Evolutionary conservation across 169 alveolate genomes (phyloP), one percentile per base, ranked within the genome.

Genomic region (Plasmodium chabaudi): DNA sequence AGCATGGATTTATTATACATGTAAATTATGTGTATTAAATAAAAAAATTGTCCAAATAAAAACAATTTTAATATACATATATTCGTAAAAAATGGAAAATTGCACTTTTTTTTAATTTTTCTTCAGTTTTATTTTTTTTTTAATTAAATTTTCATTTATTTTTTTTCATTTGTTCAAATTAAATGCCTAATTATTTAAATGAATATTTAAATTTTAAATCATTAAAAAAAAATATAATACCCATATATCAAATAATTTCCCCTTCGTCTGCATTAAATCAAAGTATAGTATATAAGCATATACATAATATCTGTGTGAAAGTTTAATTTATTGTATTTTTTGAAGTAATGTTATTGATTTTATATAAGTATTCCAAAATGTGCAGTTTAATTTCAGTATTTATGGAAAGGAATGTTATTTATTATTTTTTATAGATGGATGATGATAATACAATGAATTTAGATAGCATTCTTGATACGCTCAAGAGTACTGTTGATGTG

Each of bases 401-500:
- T 9, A 25, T 51, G 13, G 27, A 61, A 27, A 7, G 49, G 4
- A 61, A 27, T 10, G 49, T 61, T 56, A 42, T 56, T 72, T 25
- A n/a, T 39, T n/a, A 47, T 64, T 34, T 2, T 57, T 72, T 34
- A 13, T 57, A 72, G 87, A 72, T 72, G 87, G 87, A 72, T 56
- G 87, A 51, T 17, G 57, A 49, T 25, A 72, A 72, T 9, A 53
- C 42, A 10, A 53, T 79, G 61, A 47, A 79, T 34, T 19, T 79
- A 47, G 89, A 79, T 23, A 79, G 42, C 47, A n/a, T 79, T 21
- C 25, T 79, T 9, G 89, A 79, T 12, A 12, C 68, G 12, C 65
- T 79, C 57, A 79, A 59, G 12, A 61, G 60, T 47, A 79, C 89
- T 19, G 73, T 67, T 59, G 74, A 82, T 39, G 42, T 79, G 39